These are phyloP conservation scores for Candida albicans DNA, from an alignment of 1,139 yeast species.

Conservation along the genomic window DNA sequence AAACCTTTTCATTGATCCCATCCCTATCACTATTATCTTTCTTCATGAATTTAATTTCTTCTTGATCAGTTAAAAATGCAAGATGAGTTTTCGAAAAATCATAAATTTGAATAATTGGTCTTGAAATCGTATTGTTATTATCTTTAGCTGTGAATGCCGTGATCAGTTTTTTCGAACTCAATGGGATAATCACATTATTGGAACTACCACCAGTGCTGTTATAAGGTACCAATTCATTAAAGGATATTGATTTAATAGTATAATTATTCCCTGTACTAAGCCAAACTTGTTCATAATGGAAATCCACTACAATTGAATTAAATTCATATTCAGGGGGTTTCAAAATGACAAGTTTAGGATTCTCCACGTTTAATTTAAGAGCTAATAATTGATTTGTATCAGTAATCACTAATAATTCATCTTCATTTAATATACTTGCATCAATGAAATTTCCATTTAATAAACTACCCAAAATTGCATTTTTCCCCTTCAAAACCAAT, in stretches of 20 bases:
- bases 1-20: conserved; percentile 7
- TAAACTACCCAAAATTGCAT: conserved; percentile 51
- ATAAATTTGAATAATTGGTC: conserved; percentile 14
- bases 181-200: neutral
- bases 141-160: neutral
- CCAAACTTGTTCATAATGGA: conserved; percentile 24
- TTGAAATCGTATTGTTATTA: neutral
- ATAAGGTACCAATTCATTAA: conserved; percentile 17
- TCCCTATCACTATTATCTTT: conserved; percentile 10
- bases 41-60: conserved; percentile 29
- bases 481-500: conserved; percentile 53
- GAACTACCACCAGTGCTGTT: neutral
- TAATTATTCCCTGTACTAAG: conserved; percentile 15
- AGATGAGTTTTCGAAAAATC: conserved; percentile 20
- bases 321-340: conserved; percentile 19
- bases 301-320: conserved; percentile 23
- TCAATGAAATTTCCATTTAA: conserved; percentile 50
- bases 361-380: conserved; percentile 27
- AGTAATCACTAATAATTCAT: conserved; percentile 44
- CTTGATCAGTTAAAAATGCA: conserved; percentile 31
- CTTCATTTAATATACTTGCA: conserved; percentile 33
- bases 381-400: conserved; percentile 41
- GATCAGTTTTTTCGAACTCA: neutral
- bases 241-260: conserved; percentile 11
- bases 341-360: conserved; percentile 22